Conservation (phyloP, 169 alveolate species). For the Plasmodium gaboni region DNA sequence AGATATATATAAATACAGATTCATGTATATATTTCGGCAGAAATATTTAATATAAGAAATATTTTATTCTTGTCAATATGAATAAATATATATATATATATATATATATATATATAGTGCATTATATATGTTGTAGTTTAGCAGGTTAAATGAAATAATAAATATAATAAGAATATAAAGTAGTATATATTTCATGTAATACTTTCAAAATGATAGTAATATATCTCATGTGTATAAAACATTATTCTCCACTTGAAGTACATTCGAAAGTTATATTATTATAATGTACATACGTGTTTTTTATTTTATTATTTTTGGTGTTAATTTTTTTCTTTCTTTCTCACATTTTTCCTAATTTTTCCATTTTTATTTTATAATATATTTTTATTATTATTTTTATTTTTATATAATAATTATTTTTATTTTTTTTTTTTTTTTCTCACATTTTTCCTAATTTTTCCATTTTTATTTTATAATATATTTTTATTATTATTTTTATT, state of each 20-base stretch:
- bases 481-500: constrained; percentile 8
- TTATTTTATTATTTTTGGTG: constrained; percentile 1
- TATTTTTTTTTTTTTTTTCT: not conserved
- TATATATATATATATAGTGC: constrained; percentile 10
- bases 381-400: constrained; percentile 4
- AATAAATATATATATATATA: constrained; percentile 15
- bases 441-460: constrained; percentile 2
- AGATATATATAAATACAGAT: constrained; percentile 14
- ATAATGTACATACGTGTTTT: too few relatives aligned
- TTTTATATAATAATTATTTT: constrained; percentile 11
- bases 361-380: constrained; percentile 17
- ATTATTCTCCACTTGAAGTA: constrained; percentile 10
- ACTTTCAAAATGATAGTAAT: constrained; percentile 8
- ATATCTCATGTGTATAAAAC: not conserved
- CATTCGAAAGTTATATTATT: not conserved
- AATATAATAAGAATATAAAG: constrained; percentile 17
- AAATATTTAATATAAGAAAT: constrained; percentile 28
- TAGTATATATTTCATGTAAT: constrained; percentile 5
- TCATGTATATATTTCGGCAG: constrained; percentile 35
- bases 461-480: constrained; percentile 18
- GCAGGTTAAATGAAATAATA: constrained; percentile 26
- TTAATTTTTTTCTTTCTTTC: not conserved
- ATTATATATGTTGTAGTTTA: constrained; percentile 8
- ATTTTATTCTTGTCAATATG: constrained; percentile 28
- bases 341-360: constrained; percentile 3